Percentiles rank a stretch among this genome's conserved stretches.
phyloP scores from a whole-genome alignment of 805 yeast species.

The Candida corydali region DNA sequence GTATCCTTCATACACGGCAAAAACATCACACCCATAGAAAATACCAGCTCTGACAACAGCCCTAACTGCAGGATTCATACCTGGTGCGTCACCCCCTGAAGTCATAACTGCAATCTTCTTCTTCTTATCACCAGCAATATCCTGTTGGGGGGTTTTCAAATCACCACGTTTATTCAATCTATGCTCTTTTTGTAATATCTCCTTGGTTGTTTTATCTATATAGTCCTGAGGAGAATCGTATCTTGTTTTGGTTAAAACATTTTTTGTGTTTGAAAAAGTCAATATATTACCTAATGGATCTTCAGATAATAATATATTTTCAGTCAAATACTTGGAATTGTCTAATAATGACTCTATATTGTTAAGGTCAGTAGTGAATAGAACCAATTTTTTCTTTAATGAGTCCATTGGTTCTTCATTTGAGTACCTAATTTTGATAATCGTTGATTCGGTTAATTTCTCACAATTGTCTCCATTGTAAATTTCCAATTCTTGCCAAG shows the following conservation, averaged over 20 bases:
- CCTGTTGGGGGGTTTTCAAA: conserved; percentile 8
- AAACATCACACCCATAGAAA: conserved; percentile 59
- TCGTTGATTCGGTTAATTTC: conserved; percentile 22
- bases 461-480: conserved; percentile 35
- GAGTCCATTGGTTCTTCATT: conserved; percentile 2
- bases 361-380: conserved; percentile 29
- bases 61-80: conserved; percentile 74
- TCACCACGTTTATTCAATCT: conserved; percentile 5
- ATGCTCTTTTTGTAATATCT: conserved; percentile 14
- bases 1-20: conserved; percentile 70
- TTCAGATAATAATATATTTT: conserved; percentile 9
- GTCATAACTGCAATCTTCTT: conserved; percentile 72
- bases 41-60: conserved; percentile 71
- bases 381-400: conserved; percentile 19
- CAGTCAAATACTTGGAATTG: conserved; percentile 9
- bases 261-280: conserved; percentile 20
- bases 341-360: conserved; percentile 17
- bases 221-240: conserved; percentile 25
- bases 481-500: conserved; percentile 38
- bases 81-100: conserved; percentile 80
- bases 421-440: conserved; percentile 33
- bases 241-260: conserved; percentile 15
- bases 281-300: conserved; percentile 38
- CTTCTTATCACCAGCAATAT: conserved; percentile 12
- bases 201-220: conserved; percentile 19